These are phyloP conservation scores for Syzygium aromaticum DNA, from an alignment of 345 rosid species.

Conservation along the genomic window DNA sequence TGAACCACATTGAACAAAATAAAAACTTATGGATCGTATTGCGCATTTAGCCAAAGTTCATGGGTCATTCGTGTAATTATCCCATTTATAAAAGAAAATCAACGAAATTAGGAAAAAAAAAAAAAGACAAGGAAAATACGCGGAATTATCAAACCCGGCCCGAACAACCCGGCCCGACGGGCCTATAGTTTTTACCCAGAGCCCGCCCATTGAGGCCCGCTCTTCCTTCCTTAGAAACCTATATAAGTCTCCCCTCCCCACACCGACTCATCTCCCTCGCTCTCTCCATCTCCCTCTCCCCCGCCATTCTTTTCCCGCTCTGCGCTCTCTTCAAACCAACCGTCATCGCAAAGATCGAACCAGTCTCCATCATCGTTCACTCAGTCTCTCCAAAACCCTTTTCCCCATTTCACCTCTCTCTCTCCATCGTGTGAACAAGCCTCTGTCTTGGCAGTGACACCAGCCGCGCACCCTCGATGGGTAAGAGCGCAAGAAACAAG, in stretches of 20 bases:
- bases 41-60: too few species aligned
- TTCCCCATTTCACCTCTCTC: neutral
- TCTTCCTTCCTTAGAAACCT: neutral
- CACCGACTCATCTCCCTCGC: neutral
- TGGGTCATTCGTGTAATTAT: accelerated
- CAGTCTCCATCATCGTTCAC: neutral
- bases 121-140: too few species aligned
- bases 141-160: neutral
- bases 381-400: neutral
- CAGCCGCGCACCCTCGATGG: neutral
- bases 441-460: neutral
- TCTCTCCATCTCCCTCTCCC: too few species aligned
- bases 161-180: neutral
- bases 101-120: too few species aligned
- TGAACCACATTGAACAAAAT: too few species aligned
- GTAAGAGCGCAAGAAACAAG: conserved; percentile 1
- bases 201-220: neutral
- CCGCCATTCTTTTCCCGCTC: neutral
- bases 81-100: too few species aligned
- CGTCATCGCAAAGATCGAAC: neutral
- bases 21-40: accelerated
- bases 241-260: neutral
- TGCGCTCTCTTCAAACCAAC: neutral
- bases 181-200: neutral
- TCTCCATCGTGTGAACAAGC: neutral